A percentile compares a stretch with the other conserved stretches of the same genome.
Evolutionary conservation across 2,329 filamentous ascomycete species (phyloP).

Genomic region (Mycocentrospora acerina): DNA sequence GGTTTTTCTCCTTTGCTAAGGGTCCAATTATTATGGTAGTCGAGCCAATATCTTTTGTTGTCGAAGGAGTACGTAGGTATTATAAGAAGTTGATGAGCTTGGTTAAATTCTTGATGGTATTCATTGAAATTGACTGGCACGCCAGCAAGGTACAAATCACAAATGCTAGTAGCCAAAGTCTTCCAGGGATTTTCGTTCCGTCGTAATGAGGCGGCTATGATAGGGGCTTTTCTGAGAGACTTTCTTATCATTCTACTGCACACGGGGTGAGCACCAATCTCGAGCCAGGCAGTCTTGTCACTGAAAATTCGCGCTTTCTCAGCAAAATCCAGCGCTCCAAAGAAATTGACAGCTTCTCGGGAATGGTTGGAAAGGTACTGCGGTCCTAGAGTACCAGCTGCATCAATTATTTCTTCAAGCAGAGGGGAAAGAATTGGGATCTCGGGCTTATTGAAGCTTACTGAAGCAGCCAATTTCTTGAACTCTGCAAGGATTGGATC

Average conservation of each 20-base stretch:
- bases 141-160: conserved; percentile 56
- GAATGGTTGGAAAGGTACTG: conserved; percentile 37
- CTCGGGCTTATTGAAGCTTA: too few species aligned
- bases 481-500: too few species aligned
- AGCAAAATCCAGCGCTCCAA: conserved; percentile 45
- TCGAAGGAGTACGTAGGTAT: conserved; percentile 50
- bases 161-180: conserved; percentile 49
- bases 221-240: conserved; percentile 29
- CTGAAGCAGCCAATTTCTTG: too few species aligned
- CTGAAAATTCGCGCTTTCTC: conserved; percentile 28
- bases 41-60: conserved; percentile 42
- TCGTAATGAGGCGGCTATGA: conserved; percentile 10
- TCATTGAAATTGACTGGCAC: conserved; percentile 63
- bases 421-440: conserved; percentile 16
- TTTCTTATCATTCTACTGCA: conserved; percentile 36
- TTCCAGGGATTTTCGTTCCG: conserved; percentile 4
- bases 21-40: conserved; percentile 27
- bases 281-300: conserved; percentile 43
- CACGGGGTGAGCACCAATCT: conserved; percentile 53
- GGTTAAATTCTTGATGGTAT: conserved; percentile 56
- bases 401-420: conserved; percentile 46
- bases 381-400: conserved; percentile 37
- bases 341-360: conserved; percentile 33
- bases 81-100: conserved; percentile 50
- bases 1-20: conserved; percentile 21